Percentiles rank a stretch among this genome's conserved stretches.
phyloP scores from a whole-genome alignment of 179 eudicot genomes.

The Drosera spatulata region DNA sequence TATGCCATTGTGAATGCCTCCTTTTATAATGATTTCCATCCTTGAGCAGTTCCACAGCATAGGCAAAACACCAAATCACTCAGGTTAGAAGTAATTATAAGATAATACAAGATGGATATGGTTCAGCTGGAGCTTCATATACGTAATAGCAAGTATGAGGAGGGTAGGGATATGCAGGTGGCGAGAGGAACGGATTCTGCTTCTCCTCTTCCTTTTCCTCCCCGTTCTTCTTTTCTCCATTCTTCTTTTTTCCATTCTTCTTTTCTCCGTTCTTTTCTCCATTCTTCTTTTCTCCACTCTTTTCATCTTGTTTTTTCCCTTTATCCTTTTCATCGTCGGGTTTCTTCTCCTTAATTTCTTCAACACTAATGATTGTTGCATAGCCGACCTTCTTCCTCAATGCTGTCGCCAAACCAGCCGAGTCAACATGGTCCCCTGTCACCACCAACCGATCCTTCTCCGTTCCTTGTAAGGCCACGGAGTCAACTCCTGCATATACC shows the following conservation, averaged over 20 bases:
- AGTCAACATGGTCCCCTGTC: slow-evolving; percentile 6
- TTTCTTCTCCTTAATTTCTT: neutral
- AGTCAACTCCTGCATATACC: slow-evolving; percentile 2
- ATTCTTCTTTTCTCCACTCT: neutral
- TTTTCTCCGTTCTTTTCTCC: neutral
- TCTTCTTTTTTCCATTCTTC: neutral
- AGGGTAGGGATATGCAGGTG: neutral
- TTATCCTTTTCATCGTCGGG: no score
- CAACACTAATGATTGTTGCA: slow-evolving; percentile 1
- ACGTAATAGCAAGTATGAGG: neutral
- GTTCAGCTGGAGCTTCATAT: no score
- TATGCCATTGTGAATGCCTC: no score
- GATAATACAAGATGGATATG: neutral
- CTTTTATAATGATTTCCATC: no score
- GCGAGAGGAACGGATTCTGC: neutral
- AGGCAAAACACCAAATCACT: no score
- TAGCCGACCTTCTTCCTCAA: slow-evolving; percentile 13
- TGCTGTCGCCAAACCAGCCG: neutral
- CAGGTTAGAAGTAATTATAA: neutral
- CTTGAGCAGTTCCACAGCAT: no score
- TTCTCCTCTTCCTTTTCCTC: neutral
- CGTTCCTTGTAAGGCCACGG: slow-evolving; percentile 4
- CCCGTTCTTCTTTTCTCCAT: neutral
- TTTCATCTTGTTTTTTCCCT: neutral
- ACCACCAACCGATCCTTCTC: slow-evolving; percentile 6